Evolutionary conservation across 148 eudicot species (phyloP), one percentile per base, ranked within the genome.

Genomic region (Diospyros lotus): DNA sequence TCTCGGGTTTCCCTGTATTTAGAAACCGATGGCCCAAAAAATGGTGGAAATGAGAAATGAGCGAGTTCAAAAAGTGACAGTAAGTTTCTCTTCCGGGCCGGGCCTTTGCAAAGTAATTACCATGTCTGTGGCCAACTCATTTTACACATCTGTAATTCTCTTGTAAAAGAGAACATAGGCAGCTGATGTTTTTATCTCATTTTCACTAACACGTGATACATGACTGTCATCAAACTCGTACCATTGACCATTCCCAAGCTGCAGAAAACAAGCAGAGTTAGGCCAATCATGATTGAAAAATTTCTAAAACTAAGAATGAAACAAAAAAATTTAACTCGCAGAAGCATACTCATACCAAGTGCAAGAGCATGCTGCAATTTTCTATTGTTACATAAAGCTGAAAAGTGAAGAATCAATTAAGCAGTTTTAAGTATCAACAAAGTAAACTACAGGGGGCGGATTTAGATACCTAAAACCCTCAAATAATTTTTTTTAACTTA

Each of bases 101-200:
- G 28, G 28, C 48, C 17, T 42, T n/a, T 17, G 50, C 4, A 52
- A 41, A 13, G 58, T 6, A 18, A n/a, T 41, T 11, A 73, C 40
- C 5, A 12, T 40, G 3, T 28, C 0, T 28, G 28, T 4, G 10
- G 52, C 46, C 46, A 48, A 1, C 4, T 4, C 28, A 17, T 58
- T 55, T 71, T 52, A 55, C 17, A n/a, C 61, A 69, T 69, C 77
- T 17, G 73, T 67, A n/a, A 86, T 78, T 86, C 98, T 88, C 80
- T 76, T 78, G 75, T 94, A 94, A 86, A 94, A 91, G 42, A 94
- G 90, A 73, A 94, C 89, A 68, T 94, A 94, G 70, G 98, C 97
- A 55, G 95, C 93, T 42, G 86, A 83, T 13, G 95, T 83, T 79
- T 80, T 89, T 77, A 94, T 83, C 55, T 86, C 81, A 43, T 84